Base-by-base conservation (phyloP, 2,329 filamentous ascomycete genomes). In the Exophiala sp. region DNA sequence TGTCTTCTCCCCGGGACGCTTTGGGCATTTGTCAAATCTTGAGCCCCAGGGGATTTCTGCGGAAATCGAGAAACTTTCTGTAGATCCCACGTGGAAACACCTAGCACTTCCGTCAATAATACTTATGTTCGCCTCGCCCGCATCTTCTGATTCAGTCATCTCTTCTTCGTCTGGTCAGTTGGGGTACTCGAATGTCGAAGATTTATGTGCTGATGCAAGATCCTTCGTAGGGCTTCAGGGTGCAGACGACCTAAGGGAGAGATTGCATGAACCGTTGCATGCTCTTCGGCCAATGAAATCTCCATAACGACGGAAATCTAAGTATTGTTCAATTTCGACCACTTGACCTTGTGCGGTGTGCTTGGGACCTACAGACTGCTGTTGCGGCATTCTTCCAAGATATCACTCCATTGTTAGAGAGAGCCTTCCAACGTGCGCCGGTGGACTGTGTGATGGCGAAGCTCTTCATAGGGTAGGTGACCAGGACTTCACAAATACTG, bases 401-500 rank as follows among this genome's bases (percentile, higher is more conserved):
- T 29, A 21, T 48, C 35, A 35, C 21, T 38, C 14, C 29, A 47
- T 42, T 32, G 35, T 21, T 16, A 43, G 29, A 21, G 24, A 52
- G 35, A 24, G 11, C 14, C 51, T 18, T 49, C 41, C 51, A 38
- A 14, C 10, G 18, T 14, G 21, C 36, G 35, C 38, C 34, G 34
- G 42, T 44, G n/a, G 44, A 50, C 39, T 40, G 42, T 36, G 57
- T 34, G 40, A 64, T 63, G 55, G 59, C 63, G 24, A 65, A 65
- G 54, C 57, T 63, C 47, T 65, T 64, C 55, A 64, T 63, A 33
- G 62, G 63, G 62, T 65, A 55, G 35, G 60, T 50, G 18, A 38
- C 42, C 38, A 14, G 21, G 36, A 41, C 45, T 32, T 42, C 39
- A 60, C 38, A 39, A 38, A 43, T 44, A 45, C 40, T 29, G 54